These are phyloP conservation scores for Colletotrichum sp. DNA, from an alignment of 2,329 filamentous ascomycete species.

Conservation along the genomic window DNA sequence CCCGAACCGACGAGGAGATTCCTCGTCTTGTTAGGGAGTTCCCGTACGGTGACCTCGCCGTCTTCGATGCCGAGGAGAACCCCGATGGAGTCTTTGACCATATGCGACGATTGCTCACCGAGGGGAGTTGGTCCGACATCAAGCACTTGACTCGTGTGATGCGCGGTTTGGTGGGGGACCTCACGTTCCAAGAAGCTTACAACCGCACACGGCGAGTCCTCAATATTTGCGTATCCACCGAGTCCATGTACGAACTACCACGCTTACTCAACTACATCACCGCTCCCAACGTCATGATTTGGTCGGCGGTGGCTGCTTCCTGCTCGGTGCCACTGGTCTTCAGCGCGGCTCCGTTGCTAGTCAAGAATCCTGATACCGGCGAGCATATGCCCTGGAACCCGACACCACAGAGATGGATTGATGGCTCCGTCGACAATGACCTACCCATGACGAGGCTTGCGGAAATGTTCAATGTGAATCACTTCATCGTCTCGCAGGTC, in stretches of 20 bases:
- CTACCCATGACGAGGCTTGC: conserved; percentile 87
- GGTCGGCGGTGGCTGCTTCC: conserved; percentile 95
- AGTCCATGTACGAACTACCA: conserved; percentile 85
- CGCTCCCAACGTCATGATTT: conserved; percentile 92
- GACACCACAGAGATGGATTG: conserved; percentile 85
- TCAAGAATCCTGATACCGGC: conserved; percentile 84
- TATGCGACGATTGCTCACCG: conserved; percentile 75
- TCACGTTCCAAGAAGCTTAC: conserved; percentile 95
- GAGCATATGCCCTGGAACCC: conserved; percentile 84
- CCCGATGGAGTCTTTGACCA: conserved; percentile 71
- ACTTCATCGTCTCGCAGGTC: conserved; percentile 96
- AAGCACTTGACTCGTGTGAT: conserved; percentile 82
- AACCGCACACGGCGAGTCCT: conserved; percentile 91
- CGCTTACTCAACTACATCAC: conserved; percentile 91
- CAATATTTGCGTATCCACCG: conserved; percentile 92
- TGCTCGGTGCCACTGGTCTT: conserved; percentile 93
- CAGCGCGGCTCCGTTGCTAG: conserved; percentile 76
- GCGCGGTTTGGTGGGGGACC: conserved; percentile 79
- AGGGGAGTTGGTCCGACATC: conserved; percentile 86
- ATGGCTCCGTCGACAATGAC: conserved; percentile 94
- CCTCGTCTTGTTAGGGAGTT: conserved; percentile 72
- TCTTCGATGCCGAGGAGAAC: conserved; percentile 71
- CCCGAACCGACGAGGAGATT: conserved; percentile 78
- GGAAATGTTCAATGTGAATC: conserved; percentile 98
- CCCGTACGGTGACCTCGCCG: conserved; percentile 78